Conservation (phyloP, 352 stramenopile genomes). For the Globisporangium echinulatum region DNA sequence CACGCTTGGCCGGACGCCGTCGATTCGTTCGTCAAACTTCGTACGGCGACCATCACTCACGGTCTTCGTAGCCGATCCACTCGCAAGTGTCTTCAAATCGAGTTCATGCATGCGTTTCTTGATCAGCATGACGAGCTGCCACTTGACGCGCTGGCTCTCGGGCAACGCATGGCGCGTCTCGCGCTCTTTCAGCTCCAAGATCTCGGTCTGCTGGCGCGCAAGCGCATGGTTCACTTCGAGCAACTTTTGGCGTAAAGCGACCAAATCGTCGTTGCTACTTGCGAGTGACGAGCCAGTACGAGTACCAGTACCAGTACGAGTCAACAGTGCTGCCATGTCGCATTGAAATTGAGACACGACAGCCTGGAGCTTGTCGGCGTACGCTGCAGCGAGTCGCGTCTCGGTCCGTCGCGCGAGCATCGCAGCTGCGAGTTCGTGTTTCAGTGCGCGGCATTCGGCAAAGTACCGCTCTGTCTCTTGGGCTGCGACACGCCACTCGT, state of each 20-base stretch:
- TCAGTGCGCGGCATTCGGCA: slow-evolving; percentile 51
- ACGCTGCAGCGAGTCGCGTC: slow-evolving; percentile 27
- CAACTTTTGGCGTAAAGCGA: slow-evolving; percentile 50
- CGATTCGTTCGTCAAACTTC: slow-evolving; percentile 45
- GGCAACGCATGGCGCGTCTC: slow-evolving; percentile 54
- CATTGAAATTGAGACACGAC: slow-evolving; percentile 55
- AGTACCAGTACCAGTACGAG: too few relatives aligned
- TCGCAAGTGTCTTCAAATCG: slow-evolving; percentile 37
- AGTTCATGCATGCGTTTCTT: slow-evolving; percentile 59
- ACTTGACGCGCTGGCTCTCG: slow-evolving; percentile 59
- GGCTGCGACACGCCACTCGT: slow-evolving; percentile 33
- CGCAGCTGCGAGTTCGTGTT: slow-evolving; percentile 47
- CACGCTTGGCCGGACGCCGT: slow-evolving; percentile 53
- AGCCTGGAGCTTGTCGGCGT: slow-evolving; percentile 40
- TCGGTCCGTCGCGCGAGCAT: slow-evolving; percentile 43
- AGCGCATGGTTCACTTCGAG: slow-evolving; percentile 61
- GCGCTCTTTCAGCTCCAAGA: slow-evolving; percentile 56
- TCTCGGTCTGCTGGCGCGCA: slow-evolving; percentile 53
- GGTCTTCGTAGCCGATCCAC: background rate
- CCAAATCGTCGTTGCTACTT: slow-evolving; percentile 38
- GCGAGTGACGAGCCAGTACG: too few relatives aligned
- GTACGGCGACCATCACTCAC: background rate
- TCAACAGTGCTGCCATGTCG: slow-evolving; percentile 11
- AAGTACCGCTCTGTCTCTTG: slow-evolving; percentile 71
- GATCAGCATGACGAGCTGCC: slow-evolving; percentile 50